These are phyloP conservation scores for Parachaetomium inaequale DNA, from an alignment of 495 filamentous ascomycete species.

Conservation along the genomic window DNA sequence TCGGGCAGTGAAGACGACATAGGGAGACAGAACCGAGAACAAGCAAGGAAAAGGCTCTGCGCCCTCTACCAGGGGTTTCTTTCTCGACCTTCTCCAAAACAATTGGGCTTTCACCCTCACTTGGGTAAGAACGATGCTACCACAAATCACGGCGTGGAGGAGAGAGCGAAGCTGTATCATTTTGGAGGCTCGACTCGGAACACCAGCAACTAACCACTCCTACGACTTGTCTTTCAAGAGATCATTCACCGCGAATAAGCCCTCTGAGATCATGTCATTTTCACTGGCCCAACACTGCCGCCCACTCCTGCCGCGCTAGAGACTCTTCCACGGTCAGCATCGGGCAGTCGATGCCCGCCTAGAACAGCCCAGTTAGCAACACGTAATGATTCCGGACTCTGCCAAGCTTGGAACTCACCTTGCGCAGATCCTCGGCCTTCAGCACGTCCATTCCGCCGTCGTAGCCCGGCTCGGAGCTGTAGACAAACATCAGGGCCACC, in stretches of 20 bases:
- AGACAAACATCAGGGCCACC: slow-evolving; percentile 39
- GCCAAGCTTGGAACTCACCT: slow-evolving; percentile 26
- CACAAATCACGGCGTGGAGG: too few species aligned
- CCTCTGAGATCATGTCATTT: not conserved
- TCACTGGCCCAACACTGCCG: not conserved
- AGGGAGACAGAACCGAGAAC: too few species aligned
- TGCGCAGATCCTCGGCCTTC: slow-evolving; percentile 38
- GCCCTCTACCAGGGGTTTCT: too few species aligned
- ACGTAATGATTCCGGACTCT: not conserved
- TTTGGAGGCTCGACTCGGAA: too few species aligned
- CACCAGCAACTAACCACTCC: not conserved
- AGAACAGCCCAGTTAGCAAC: not conserved
- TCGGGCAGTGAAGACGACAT: too few species aligned
- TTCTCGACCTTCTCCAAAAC: too few species aligned
- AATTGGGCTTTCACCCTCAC: too few species aligned
- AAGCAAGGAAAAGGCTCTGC: not conserved
- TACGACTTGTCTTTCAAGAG: not conserved
- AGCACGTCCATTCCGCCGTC: slow-evolving; percentile 39
- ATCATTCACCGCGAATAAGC: not conserved
- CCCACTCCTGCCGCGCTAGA: slow-evolving; percentile 24
- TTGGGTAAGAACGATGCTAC: not conserved
- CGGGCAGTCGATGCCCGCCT: slow-evolving; percentile 36
- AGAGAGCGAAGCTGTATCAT: too few species aligned
- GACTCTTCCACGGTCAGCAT: slow-evolving; percentile 34
- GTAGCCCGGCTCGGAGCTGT: slow-evolving; percentile 40